phyloP scores from a whole-genome alignment of 805 yeast genomes.

The Metschnikowia lachancei region DNA sequence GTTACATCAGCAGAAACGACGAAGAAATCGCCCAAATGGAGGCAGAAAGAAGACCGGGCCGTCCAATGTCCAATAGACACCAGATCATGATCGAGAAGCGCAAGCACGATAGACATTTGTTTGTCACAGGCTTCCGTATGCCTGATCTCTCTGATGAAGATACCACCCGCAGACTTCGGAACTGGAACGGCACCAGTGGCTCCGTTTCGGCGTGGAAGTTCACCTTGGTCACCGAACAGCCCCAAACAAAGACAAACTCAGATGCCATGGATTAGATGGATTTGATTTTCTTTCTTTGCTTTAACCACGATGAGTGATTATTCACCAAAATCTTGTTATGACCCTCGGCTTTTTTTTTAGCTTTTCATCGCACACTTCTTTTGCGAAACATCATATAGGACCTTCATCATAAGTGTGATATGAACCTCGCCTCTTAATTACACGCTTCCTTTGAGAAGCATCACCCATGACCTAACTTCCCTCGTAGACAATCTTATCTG shows the following conservation, averaged over 20 bases:
- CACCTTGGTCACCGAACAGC: constrained; percentile 32
- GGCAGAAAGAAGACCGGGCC: constrained; percentile 72
- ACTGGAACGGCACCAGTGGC: constrained; percentile 84
- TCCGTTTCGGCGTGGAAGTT: constrained; percentile 64
- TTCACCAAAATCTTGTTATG: no score
- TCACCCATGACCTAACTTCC: no score
- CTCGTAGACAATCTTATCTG: no score
- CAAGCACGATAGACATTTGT: constrained; percentile 61
- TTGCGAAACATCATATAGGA: no score
- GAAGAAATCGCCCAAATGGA: constrained; percentile 68
- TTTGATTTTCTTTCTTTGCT: no score
- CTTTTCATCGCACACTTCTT: no score
- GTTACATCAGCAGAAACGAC: constrained; percentile 65
- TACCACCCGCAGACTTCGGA: constrained; percentile 57
- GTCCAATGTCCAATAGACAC: constrained; percentile 77
- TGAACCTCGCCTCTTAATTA: no score
- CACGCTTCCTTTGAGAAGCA: no score
- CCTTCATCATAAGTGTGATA: no score
- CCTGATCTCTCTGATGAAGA: constrained; percentile 68
- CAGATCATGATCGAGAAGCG: constrained; percentile 59
- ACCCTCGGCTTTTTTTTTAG: no score
- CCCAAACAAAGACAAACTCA: background rate
- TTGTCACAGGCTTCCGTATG: constrained; percentile 60
- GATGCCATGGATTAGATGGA: constrained; percentile 12
- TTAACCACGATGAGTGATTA: no score